These are phyloP conservation scores for Plantago elongata DNA, from an alignment of 257 asterid genomes.

Conservation along the genomic window DNA sequence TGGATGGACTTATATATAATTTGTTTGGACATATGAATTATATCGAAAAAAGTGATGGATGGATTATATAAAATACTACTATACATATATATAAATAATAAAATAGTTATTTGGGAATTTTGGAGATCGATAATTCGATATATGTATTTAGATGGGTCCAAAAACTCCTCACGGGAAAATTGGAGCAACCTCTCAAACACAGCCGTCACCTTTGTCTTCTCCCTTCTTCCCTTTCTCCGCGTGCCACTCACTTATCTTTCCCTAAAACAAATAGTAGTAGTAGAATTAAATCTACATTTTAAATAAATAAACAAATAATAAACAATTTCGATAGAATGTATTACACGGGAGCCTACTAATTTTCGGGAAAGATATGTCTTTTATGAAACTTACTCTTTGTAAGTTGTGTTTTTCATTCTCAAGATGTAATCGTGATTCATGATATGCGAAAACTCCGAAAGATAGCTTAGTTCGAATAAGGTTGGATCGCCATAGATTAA, in stretches of 20 bases:
- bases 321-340: too few relatives aligned
- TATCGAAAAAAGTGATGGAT: slow-evolving; percentile 50
- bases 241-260: slow-evolving; percentile 29
- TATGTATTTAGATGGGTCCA: slow-evolving; percentile 47
- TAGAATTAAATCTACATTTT: too few relatives aligned
- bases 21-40: slow-evolving; percentile 29
- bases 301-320: too few relatives aligned
- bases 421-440: too few relatives aligned
- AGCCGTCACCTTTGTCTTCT: slow-evolving; percentile 64
- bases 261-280: too few relatives aligned
- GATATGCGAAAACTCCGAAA: too few relatives aligned
- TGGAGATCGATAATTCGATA: background rate
- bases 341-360: too few relatives aligned
- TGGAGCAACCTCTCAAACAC: slow-evolving; percentile 70
- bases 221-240: slow-evolving; percentile 47
- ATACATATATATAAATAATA: slow-evolving; percentile 19
- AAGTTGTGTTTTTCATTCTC: too few relatives aligned
- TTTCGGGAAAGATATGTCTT: too few relatives aligned
- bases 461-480: too few relatives aligned
- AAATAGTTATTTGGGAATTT: slow-evolving; percentile 36
- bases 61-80: slow-evolving; percentile 28
- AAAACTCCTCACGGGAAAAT: slow-evolving; percentile 88
- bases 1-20: slow-evolving; percentile 24
- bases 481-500: too few relatives aligned
- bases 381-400: too few relatives aligned